Percentiles rank a stretch among this genome's conserved stretches.
Conservation (phyloP, 352 stramenopile genomes). For the Blastocystis sp. region DNA sequence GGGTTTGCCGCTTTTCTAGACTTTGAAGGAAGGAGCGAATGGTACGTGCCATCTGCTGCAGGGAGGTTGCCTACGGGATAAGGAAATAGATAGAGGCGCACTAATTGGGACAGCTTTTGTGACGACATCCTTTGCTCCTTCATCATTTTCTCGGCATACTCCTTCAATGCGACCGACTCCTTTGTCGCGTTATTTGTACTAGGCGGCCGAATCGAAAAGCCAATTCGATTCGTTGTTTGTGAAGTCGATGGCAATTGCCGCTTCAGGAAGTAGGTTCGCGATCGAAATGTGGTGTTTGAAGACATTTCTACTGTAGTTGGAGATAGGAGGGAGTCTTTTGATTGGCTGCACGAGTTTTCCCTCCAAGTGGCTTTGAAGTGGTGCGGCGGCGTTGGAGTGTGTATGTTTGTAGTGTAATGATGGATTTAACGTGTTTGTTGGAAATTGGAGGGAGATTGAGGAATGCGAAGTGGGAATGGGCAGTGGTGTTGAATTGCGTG, state of each 20-base stretch:
- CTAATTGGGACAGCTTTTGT: constrained; percentile 60
- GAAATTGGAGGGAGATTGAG: too few species aligned
- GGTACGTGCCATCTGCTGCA: constrained; percentile 67
- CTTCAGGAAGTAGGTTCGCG: constrained; percentile 57
- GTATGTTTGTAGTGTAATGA: too few species aligned
- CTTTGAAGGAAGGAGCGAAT: constrained; percentile 58
- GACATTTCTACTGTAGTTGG: constrained; percentile 11
- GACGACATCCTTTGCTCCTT: constrained; percentile 54
- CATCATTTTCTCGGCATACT: constrained; percentile 67
- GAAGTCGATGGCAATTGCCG: not conserved
- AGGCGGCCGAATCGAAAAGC: not conserved
- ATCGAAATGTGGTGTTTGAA: not conserved
- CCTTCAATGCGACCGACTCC: constrained; percentile 51
- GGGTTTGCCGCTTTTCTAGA: constrained; percentile 60
- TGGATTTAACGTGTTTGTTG: too few species aligned
- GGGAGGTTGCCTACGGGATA: constrained; percentile 31
- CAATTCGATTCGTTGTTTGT: not conserved
- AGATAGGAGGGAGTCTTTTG: not conserved
- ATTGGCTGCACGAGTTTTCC: not conserved
- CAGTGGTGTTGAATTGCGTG: too few species aligned
- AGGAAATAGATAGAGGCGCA: not conserved
- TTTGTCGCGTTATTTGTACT: constrained; percentile 3
- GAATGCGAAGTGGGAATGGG: too few species aligned
- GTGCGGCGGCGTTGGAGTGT: too few species aligned
- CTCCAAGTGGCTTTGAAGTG: not conserved